Conservation (phyloP, 169 alveolate species). For the Babesia bovis region DNA sequence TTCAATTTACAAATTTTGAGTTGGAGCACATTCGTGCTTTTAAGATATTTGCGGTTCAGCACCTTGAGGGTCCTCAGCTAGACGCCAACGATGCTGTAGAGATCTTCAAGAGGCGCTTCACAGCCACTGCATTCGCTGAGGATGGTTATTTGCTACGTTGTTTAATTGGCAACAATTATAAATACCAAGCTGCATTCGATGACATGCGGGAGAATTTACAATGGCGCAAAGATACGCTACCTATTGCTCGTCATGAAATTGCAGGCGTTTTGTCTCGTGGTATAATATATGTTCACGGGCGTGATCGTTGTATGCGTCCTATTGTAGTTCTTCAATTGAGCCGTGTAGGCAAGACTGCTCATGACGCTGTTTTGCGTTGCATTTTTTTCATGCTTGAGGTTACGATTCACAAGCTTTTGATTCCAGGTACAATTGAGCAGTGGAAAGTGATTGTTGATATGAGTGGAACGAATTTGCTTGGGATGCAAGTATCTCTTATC, state of each 20-base stretch:
- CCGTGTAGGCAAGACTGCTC: conserved; percentile 15
- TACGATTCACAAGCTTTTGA: conserved; percentile 54
- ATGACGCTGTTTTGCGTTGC: conserved; percentile 44
- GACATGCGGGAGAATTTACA: conserved; percentile 70
- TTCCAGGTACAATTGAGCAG: conserved; percentile 75
- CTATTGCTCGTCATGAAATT: conserved; percentile 58
- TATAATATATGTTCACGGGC: conserved; percentile 70
- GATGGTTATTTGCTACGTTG: conserved; percentile 74
- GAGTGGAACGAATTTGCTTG: conserved; percentile 68
- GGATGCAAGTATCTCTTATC: conserved; percentile 64
- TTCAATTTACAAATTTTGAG: conserved; percentile 69
- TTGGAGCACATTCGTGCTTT: conserved; percentile 66
- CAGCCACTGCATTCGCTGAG: conserved; percentile 60
- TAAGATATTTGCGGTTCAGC: conserved; percentile 63
- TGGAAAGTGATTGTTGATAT: conserved; percentile 75
- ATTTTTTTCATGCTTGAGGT: conserved; percentile 63
- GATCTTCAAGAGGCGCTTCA: conserved; percentile 52
- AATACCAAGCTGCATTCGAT: conserved; percentile 49
- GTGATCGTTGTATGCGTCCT: conserved; percentile 76
- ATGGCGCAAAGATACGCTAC: conserved; percentile 74
- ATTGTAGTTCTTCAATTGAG: conserved; percentile 57
- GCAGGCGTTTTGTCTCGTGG: conserved; percentile 66
- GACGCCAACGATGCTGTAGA: conserved; percentile 28
- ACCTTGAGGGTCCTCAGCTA: conserved; percentile 63
- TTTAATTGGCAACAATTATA: conserved; percentile 70